These are phyloP conservation scores for Exophiala viscosa DNA, from an alignment of 2,329 filamentous ascomycete genomes.

Conservation along the genomic window DNA sequence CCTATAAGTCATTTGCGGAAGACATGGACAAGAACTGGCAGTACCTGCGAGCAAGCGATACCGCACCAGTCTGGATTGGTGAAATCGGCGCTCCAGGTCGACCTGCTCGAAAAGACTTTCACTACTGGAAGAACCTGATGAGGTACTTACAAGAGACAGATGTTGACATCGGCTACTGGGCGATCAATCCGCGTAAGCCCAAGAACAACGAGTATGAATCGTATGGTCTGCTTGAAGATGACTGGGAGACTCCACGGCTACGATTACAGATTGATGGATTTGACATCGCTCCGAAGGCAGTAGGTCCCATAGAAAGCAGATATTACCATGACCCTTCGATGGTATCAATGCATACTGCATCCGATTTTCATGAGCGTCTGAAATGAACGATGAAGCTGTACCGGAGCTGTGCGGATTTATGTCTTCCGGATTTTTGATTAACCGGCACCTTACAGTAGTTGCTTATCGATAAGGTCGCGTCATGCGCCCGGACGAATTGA, in stretches of 20 bases:
- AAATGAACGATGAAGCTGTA: too few relatives aligned
- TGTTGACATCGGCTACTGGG: constrained; percentile 68
- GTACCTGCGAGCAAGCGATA: constrained; percentile 56
- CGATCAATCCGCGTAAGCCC: constrained; percentile 64
- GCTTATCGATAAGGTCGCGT: too few relatives aligned
- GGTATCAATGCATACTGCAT: too few relatives aligned
- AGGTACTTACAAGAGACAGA: constrained; percentile 56
- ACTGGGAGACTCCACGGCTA: constrained; percentile 62
- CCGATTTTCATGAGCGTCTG: too few relatives aligned
- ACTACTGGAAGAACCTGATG: constrained; percentile 65
- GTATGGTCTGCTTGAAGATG: constrained; percentile 60
- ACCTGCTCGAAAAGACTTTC: constrained; percentile 55
- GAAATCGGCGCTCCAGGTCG: constrained; percentile 60
- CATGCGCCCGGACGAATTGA: too few relatives aligned
- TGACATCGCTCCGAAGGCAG: constrained; percentile 32
- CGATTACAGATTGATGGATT: constrained; percentile 61
- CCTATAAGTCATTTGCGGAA: constrained; percentile 59
- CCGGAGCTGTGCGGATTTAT: too few relatives aligned
- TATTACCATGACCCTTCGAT: neutral
- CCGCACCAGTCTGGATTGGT: constrained; percentile 65
- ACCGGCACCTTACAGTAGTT: too few relatives aligned
- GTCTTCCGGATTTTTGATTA: too few relatives aligned
- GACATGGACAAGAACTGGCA: constrained; percentile 65
- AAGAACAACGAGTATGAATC: constrained; percentile 55
- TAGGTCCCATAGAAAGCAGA: too few relatives aligned